Evolutionary conservation across 225 moss, liverwort and hornwort species (phyloP).

Genomic region (Bryum argenteum): DNA sequence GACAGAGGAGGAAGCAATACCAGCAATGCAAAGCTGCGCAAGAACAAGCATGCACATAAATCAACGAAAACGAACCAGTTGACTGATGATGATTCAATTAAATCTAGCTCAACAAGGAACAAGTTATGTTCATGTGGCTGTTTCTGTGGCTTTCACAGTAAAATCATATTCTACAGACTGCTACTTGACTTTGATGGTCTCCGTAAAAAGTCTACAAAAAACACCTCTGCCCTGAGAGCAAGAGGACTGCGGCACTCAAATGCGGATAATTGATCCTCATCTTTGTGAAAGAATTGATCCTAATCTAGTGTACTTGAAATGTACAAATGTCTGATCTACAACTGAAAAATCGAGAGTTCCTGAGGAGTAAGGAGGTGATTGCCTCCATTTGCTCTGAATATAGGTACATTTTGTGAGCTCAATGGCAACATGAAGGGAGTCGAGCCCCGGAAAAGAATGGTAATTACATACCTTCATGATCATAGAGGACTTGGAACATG

Average conservation of each 20-base stretch:
- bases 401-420: background rate
- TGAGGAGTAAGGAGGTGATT: background rate
- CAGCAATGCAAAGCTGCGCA: too few relatives aligned
- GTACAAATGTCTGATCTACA: background rate
- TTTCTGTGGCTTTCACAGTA: too few relatives aligned
- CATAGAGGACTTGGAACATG: too few relatives aligned
- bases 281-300: conserved; percentile 3
- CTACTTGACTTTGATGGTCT: background rate
- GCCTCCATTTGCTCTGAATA: background rate
- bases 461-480: too few relatives aligned
- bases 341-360: background rate
- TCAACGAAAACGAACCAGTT: too few relatives aligned
- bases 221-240: background rate
- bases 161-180: too few relatives aligned
- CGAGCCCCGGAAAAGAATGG: background rate
- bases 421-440: background rate
- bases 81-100: too few relatives aligned
- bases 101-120: too few relatives aligned
- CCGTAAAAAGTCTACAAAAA: background rate
- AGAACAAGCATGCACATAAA: too few relatives aligned
- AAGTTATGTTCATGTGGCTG: too few relatives aligned
- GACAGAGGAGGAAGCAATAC: too few relatives aligned
- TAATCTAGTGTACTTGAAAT: background rate
- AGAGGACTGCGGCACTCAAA: conserved; percentile 7
- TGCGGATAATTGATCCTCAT: background rate